Base-by-base conservation (phyloP, 2,329 filamentous ascomycete species). In the Mycosphaerella sp. region DNA sequence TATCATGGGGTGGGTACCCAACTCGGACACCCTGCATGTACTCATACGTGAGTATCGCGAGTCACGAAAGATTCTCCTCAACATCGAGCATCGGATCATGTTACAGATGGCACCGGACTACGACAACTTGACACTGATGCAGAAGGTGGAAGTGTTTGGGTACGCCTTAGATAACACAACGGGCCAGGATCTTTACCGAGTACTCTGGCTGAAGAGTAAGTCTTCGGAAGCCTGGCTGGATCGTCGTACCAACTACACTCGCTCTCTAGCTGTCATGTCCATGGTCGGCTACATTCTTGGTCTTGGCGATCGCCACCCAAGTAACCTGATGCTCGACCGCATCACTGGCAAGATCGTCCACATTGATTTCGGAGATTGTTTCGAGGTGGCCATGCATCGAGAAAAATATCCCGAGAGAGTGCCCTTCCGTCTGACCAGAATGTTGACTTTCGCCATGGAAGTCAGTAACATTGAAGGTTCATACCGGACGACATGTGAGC, bases 201-300 rank as follows among this genome's bases (percentile, higher is more conserved):
- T 99, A 1, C 75, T 99, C 32, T 99, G 94, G 93, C 79, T 99
- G 61, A 98, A 98, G 80, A 95, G 89, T 66, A 96, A 96, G 77
- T 95, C 87, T 55, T 96, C 91, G 0, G 93, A 99, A 70, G 86
- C 91, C 1, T 99, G 93, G 93, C 82, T 99, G 30, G 93, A 97
- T 70, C 81, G 93, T 39, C 86, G 93, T 47, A 98, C 94, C n/a
- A 98, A 95, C 68, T 99, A 98, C 73, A 98, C 93, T 14, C 86
- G 93, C 52, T 97, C 91, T 1, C 78, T 98, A 1, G 93, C 89
- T 62, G 93, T 98, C 64, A 99, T 98, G 93, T 96, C 89, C n/a
- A 98, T 99, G 89, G 93, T 97, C n/a, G 93, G 93, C 57, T 99
- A 99, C 70, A 97, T 99, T 59, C 82, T 99, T 17, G 94, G 93